Evolutionary conservation across 768 basidiomycete species (phyloP).

Genomic region (Leccinum obscurum): DNA sequence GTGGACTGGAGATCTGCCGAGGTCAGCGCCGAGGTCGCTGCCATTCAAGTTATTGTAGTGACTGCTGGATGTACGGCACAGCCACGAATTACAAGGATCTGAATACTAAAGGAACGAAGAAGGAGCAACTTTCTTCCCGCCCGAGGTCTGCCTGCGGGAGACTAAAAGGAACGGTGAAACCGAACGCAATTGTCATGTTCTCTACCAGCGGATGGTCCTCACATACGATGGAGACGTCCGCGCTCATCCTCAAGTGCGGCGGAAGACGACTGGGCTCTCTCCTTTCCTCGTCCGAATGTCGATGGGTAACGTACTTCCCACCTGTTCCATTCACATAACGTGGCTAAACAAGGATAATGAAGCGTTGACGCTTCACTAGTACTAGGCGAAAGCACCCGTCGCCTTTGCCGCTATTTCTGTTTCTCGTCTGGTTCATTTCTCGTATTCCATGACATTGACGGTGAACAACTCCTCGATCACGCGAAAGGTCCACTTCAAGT

Average conservation of each 20-base stretch:
- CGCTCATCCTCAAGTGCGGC: conserved; percentile 24
- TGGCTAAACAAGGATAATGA: conserved; percentile 5
- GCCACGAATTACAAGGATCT: no score
- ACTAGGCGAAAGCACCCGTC: conserved; percentile 72
- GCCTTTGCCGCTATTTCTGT: conserved; percentile 82
- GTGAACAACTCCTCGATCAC: conserved; percentile 41
- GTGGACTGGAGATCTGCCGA: no score
- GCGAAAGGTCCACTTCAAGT: not conserved
- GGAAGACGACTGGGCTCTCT: conserved; percentile 59
- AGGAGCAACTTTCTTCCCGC: no score
- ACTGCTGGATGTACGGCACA: no score
- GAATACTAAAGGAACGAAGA: no score
- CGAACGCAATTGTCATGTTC: not conserved
- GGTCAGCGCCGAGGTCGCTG: no score
- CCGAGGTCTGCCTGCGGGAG: no score
- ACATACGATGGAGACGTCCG: conserved; percentile 27
- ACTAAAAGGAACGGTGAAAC: not conserved
- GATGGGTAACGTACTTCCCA: conserved; percentile 65
- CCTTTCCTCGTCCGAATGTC: conserved; percentile 75
- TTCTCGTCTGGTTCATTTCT: conserved; percentile 79
- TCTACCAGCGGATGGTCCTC: not conserved
- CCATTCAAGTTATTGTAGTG: no score
- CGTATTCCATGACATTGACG: conserved; percentile 88
- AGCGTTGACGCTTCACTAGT: conserved; percentile 72
- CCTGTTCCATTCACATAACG: conserved; percentile 1